Evolutionary conservation across 176 grass and related monocot species (phyloP), one percentile per base, ranked within the genome.

Genomic region (Aegilops bicornis): DNA sequence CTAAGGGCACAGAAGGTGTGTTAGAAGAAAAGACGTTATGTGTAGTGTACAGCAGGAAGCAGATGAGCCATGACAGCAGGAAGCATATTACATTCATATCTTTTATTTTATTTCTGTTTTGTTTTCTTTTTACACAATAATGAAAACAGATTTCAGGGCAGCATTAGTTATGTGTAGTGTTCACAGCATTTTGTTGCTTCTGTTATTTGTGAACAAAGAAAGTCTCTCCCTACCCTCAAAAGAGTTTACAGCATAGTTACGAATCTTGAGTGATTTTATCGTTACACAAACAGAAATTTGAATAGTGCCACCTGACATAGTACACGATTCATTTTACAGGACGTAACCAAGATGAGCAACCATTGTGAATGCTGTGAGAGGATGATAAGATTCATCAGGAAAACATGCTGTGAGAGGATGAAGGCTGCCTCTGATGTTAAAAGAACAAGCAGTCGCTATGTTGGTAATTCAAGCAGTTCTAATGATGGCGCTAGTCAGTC

Each of bases 371-470:
- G 67, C 17, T 69, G 67, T 17, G 8, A 69, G 7, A 22, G 32
- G 16, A 69, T 36, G 67, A 19, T 36, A 2, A 22, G 3, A 6
- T 70, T 37, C 67, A 39, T 70, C 8, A 70, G 19, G 11, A 15
- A 70, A 10, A 20, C 35, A 10, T 96, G 70, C 1, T 89, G 62
- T 96, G 93, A 22, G 68, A 39, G 15, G 69, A 83, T 6, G 5
- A 8, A 73, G 1, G 91, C 77, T 16, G 16, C 1, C 42, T 96
- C 87, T 59, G 67, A 86, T 50, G 87, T 88, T 45, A 10, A 47
- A 67, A 88, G 89, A 19, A 45, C 73, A 32, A 13, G 70, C 15
- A 56, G 3, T 79, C 64, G 65, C 63, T 23, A 6, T 79, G 24
- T 39, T 58, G 15, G 45, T 50, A 42, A 42, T 78, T 87, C 31